Percentiles rank a stretch among this genome's conserved stretches.
phyloP scores from a whole-genome alignment of 306 rosid species.

The Quercus suber region DNA sequence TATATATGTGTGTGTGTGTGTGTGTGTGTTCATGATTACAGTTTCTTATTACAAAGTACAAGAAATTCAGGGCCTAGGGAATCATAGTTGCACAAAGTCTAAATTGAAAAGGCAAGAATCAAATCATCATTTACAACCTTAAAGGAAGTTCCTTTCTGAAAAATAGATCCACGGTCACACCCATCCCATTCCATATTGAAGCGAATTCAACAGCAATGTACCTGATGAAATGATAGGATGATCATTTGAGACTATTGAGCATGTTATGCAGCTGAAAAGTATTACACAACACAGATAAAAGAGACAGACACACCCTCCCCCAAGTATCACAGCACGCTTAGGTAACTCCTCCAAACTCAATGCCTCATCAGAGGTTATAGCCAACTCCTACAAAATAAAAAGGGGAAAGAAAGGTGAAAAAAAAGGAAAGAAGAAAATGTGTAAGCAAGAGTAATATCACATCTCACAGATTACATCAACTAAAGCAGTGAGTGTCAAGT shows the following conservation, averaged over 20 bases:
- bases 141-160: constrained; percentile 93
- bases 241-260: constrained; percentile 9
- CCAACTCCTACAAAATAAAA: constrained; percentile 61
- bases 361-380: constrained; percentile 95
- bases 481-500: not conserved
- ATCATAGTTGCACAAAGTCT: constrained; percentile 5
- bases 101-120: not conserved
- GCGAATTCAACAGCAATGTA: constrained; percentile 96
- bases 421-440: not conserved
- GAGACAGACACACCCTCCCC: constrained; percentile 77
- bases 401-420: not conserved
- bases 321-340: constrained; percentile 78
- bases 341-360: constrained; percentile 93
- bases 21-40: not conserved
- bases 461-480: constrained; percentile 1
- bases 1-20: no score
- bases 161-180: constrained; percentile 65
- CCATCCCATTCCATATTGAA: constrained; percentile 97
- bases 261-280: constrained; percentile 10
- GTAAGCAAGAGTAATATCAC: not conserved
- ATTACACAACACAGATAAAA: constrained; percentile 10
- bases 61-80: not conserved
- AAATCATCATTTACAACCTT: constrained; percentile 49
- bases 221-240: constrained; percentile 36
- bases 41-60: not conserved